A percentile compares a stretch with the other conserved stretches of the same genome.
Conservation (phyloP, 371 early-diverging fungal genomes). For the Syncephalis fuscata region DNA sequence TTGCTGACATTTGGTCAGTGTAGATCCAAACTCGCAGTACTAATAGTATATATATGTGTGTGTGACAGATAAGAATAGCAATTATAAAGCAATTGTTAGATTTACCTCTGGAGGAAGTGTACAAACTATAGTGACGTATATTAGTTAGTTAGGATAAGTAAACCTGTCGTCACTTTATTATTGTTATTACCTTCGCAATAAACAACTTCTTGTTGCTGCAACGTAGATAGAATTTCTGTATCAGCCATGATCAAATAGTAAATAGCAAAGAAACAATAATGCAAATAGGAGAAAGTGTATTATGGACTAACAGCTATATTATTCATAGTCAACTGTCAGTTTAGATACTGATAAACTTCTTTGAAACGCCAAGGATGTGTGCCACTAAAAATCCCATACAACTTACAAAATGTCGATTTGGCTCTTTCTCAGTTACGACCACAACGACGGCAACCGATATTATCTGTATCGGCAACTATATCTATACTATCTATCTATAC, state of each 20-base stretch:
- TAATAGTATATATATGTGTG: conserved; percentile 9
- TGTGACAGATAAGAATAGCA: neutral
- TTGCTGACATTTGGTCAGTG: conserved; percentile 56
- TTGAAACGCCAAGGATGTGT: no score
- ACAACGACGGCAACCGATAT: no score
- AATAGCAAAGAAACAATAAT: no score
- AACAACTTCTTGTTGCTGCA: conserved; percentile 17
- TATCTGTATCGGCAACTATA: no score
- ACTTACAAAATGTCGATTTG: no score
- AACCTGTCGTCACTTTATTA: neutral
- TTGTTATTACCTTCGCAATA: conserved; percentile 27
- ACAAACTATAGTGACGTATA: conserved; percentile 18
- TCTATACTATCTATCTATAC: no score
- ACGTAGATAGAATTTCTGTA: conserved; percentile 2
- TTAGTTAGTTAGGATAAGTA: neutral
- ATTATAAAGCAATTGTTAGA: neutral
- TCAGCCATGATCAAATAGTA: conserved; percentile 1
- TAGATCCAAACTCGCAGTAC: conserved; percentile 85
- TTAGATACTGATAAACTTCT: no score
- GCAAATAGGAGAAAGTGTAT: no score
- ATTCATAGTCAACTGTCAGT: no score
- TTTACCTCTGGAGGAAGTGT: conserved; percentile 37
- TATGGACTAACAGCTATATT: no score
- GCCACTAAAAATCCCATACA: no score
- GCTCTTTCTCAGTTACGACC: no score